A percentile compares a stretch with the other conserved stretches of the same genome.
phyloP scores from a whole-genome alignment of 106 monocot genomes.

The Amphibolis antarctica region DNA sequence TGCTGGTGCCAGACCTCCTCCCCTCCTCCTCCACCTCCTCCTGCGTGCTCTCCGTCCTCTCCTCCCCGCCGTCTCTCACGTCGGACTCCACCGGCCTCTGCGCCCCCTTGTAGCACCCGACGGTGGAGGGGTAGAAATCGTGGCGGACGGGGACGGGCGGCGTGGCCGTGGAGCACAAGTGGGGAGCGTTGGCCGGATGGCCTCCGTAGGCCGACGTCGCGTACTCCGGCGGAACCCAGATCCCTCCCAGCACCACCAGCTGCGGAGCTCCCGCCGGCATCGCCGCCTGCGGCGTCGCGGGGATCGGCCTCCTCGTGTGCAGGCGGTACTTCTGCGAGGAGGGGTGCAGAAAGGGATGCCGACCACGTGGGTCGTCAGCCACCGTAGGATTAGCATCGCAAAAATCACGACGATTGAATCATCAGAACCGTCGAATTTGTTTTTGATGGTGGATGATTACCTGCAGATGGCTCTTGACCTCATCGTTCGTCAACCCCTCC shows the following conservation, averaged over 20 bases:
- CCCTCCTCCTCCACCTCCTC: constrained; percentile 35
- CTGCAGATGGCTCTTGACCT: constrained; percentile 98
- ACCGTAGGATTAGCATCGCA: background rate
- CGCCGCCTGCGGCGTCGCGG: constrained; percentile 20
- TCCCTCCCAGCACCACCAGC: constrained; percentile 76
- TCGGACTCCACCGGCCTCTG: constrained; percentile 19
- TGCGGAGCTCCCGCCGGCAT: constrained; percentile 29
- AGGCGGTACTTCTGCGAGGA: constrained; percentile 68
- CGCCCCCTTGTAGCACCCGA: background rate
- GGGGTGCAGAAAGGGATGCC: background rate
- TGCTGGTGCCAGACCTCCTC: constrained; percentile 1
- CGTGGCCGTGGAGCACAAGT: constrained; percentile 28
- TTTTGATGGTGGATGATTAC: constrained; percentile 12
- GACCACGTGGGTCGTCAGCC: background rate
- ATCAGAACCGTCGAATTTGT: background rate
- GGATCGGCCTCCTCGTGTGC: constrained; percentile 70
- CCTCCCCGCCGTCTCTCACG: constrained; percentile 23
- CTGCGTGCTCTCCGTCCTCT: constrained; percentile 49
- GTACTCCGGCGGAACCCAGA: constrained; percentile 90
- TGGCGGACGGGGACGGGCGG: constrained; percentile 14
- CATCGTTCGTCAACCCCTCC: constrained; percentile 93
- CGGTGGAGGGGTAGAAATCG: constrained; percentile 39
- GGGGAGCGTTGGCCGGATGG: constrained; percentile 27
- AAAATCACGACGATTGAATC: background rate
- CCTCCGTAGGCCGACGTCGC: constrained; percentile 50